These are phyloP conservation scores for Pseudonectria foliicola DNA, from an alignment of 2,329 filamentous ascomycete genomes.

Conservation along the genomic window DNA sequence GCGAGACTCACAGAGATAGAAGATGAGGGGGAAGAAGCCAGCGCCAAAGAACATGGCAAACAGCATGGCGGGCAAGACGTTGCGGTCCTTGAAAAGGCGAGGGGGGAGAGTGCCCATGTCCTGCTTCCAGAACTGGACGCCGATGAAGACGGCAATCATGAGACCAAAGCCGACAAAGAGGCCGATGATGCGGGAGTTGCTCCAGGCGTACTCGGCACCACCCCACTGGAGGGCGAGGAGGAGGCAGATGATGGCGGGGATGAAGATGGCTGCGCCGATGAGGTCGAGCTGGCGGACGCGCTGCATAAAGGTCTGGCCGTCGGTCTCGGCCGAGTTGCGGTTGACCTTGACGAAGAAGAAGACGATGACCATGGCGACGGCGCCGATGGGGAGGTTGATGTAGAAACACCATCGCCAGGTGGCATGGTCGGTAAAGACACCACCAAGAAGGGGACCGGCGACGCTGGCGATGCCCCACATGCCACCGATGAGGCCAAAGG, in stretches of 20 bases:
- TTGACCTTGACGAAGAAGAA: conserved; percentile 39
- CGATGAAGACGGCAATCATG: conserved; percentile 40
- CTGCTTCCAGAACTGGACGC: conserved; percentile 35
- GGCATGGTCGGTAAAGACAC: conserved; percentile 40
- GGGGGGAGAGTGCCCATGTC: conserved; percentile 40
- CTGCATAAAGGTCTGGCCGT: conserved; percentile 24
- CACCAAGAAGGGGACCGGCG: conserved; percentile 43
- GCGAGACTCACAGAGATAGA: conserved; percentile 40
- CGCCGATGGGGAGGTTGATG: conserved; percentile 40
- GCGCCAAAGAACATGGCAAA: conserved; percentile 45
- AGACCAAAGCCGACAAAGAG: conserved; percentile 42
- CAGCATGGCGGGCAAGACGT: conserved; percentile 32
- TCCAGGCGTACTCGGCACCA: conserved; percentile 45
- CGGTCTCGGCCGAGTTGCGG: conserved; percentile 27
- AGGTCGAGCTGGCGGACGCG: conserved; percentile 43
- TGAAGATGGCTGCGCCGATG: conserved; percentile 40
- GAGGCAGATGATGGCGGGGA: conserved; percentile 45
- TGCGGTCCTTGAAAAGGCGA: conserved; percentile 37
- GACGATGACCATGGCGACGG: conserved; percentile 40
- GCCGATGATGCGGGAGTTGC: conserved; percentile 39
- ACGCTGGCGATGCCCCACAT: conserved; percentile 51
- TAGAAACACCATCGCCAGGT: conserved; percentile 49
- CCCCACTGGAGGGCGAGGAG: conserved; percentile 52
- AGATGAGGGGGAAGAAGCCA: conserved; percentile 46
- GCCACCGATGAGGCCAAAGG: conserved; percentile 46